Conservation (phyloP, 345 rosid species). For the Luvunga scandens region DNA sequence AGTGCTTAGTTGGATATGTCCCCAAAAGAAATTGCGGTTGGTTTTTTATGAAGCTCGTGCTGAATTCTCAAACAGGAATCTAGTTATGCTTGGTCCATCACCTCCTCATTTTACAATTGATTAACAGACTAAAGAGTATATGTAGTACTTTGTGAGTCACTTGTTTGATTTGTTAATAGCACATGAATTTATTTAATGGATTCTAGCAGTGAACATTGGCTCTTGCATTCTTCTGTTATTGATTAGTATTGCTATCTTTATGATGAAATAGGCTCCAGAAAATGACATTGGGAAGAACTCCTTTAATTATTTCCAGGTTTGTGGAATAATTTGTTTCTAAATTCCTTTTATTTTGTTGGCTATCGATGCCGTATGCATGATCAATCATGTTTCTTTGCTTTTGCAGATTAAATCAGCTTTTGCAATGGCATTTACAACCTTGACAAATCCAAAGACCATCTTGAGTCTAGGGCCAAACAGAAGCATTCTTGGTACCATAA, state of each 20-base stretch:
- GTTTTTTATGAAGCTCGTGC: neutral
- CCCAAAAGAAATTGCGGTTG: too few relatives aligned
- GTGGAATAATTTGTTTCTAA: constrained; percentile 3
- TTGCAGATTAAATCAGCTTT: constrained; percentile 92
- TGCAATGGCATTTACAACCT: constrained; percentile 66
- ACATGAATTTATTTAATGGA: neutral
- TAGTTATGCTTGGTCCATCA: neutral
- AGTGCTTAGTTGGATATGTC: neutral
- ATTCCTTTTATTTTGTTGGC: too few relatives aligned
- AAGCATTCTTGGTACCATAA: constrained; percentile 91
- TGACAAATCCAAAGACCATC: constrained; percentile 68
- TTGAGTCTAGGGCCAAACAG: constrained; percentile 58
- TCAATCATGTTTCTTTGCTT: neutral
- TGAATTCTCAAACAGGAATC: neutral
- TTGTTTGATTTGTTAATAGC: neutral
- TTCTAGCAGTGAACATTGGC: neutral
- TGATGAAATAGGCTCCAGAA: constrained; percentile 61
- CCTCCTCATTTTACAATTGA: neutral
- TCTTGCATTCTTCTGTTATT: constrained; percentile 1
- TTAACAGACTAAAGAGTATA: neutral
- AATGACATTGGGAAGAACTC: constrained; percentile 93
- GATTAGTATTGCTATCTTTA: neutral
- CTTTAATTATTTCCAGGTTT: constrained; percentile 91
- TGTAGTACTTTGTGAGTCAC: neutral
- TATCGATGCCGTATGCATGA: neutral